Evolutionary conservation across 352 stramenopile genomes (phyloP), one percentile per base, ranked within the genome.

Genomic region (Pythium pyrilobum): DNA sequence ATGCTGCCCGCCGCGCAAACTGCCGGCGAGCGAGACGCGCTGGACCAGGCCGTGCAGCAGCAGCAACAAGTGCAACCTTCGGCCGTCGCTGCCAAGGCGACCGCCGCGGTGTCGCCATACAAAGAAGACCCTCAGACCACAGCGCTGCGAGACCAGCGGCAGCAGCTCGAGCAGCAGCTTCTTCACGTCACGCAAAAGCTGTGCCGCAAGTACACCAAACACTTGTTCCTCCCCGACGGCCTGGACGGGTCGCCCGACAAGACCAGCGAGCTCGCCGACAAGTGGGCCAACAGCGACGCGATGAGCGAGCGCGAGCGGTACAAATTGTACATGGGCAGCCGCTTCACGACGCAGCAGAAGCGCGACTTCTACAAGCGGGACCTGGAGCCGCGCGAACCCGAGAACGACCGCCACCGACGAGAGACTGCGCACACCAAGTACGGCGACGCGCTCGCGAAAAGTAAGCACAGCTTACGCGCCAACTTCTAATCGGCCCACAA

Each of bases 121-220:
- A 42, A 65, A 36, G 58, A 72, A 29, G 61, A 69, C 12, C 63
- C 64, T 37, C 23, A 31, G 8, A 53, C 39, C 10, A 40, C 27
- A 10, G 50, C 48, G 10, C 57, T 89, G 7, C 55, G 55, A 2
- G 47, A 71, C 16, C 52, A 73, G 20, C 67, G 72, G 42, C 58
- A 55, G 16, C 37, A 72, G 20, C 57, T 91, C 27, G 70, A 89
- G 43, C 27, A 63, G 5, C 54, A 87, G 38, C 59, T 91, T 13
- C 60, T 91, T 1, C 62, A 74, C 7, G 66, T 78, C 21, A 88
- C 78, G 2, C 66, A 79, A 36, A 87, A 89, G 56, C 59, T 89
- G 16, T 79, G 70, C n/a, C 78, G 75, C 32, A 91, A 91, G 59
- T 88, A 89, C 63, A 53, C 59, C 13, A 78, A 83, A 40, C 66